These are phyloP conservation scores for Apophysomyces ossiformis DNA, from an alignment of 371 early-diverging fungal species.

Conservation along the genomic window DNA sequence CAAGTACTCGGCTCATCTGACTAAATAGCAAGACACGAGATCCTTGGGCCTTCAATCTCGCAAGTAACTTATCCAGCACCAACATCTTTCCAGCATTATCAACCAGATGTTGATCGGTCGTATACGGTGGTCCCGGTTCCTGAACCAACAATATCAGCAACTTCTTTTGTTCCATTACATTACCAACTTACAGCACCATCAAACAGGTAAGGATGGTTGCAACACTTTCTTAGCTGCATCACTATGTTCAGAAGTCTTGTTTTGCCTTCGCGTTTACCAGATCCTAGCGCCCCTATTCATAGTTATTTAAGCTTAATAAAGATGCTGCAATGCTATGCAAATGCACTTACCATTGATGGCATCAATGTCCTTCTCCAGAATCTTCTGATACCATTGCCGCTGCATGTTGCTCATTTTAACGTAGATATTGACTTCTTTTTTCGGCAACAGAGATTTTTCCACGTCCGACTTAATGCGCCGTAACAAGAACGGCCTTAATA, in stretches of 20 bases:
- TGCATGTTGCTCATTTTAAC: conserved; percentile 97
- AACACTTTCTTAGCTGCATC: conserved; percentile 99
- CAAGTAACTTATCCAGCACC: conserved; percentile 91
- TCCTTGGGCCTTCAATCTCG: conserved; percentile 84
- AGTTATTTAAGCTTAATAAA: not conserved
- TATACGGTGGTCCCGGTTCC: conserved; percentile 90
- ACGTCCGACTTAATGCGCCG: conserved; percentile 99
- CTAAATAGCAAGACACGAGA: conserved; percentile 97
- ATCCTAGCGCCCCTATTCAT: conserved; percentile 35
- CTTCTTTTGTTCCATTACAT: not conserved
- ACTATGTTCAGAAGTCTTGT: conserved; percentile 97
- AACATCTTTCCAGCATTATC: conserved; percentile 95
- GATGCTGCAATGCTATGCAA: not conserved
- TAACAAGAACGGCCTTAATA: conserved; percentile 94
- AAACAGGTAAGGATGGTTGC: conserved; percentile 99
- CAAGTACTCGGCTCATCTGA: conserved; percentile 99
- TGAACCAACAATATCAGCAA: conserved; percentile 6
- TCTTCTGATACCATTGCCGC: conserved; percentile 95
- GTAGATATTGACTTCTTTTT: conserved; percentile 96
- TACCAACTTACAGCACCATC: conserved; percentile 84
- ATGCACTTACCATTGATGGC: conserved; percentile 82
- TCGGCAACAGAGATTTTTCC: conserved; percentile 95
- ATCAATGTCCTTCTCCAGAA: conserved; percentile 97
- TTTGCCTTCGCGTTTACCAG: conserved; percentile 75
- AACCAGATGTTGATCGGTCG: conserved; percentile 97